A percentile compares a stretch with the other conserved stretches of the same genome.
These are phyloP conservation scores for Kodamaea sagamina DNA, from an alignment of 805 yeast species.

Conservation along the genomic window DNA sequence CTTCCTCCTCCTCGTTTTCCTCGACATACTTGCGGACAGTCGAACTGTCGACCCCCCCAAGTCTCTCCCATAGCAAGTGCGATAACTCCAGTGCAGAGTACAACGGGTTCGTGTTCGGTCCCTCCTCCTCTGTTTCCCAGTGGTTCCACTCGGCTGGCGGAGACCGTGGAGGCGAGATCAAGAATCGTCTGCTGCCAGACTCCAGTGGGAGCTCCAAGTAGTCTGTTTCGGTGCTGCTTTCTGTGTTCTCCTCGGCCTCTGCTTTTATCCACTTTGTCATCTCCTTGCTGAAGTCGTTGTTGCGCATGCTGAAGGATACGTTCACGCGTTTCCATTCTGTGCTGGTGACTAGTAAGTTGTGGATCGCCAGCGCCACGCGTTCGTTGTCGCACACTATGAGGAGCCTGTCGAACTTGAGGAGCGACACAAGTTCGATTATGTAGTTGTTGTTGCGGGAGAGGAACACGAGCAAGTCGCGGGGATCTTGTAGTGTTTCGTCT, in stretches of 20 bases:
- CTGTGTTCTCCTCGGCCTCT: background rate
- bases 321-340: conserved; percentile 16
- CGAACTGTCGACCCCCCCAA: conserved; percentile 42
- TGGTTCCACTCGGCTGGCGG: conserved; percentile 49
- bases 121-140: conserved; percentile 43
- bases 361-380: conserved; percentile 21
- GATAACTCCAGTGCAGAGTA: conserved; percentile 43
- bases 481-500: conserved; percentile 25
- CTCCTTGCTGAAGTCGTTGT: conserved; percentile 26
- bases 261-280: conserved; percentile 9
- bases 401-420: conserved; percentile 36
- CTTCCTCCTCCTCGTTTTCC: conserved; percentile 12
- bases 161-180: conserved; percentile 47
- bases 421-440: conserved; percentile 35
- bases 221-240: conserved; percentile 18
- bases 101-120: conserved; percentile 38
- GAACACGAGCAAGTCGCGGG: conserved; percentile 27
- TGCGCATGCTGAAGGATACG: conserved; percentile 36
- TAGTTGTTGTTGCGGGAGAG: conserved; percentile 25
- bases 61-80: conserved; percentile 45
- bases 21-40: conserved; percentile 32
- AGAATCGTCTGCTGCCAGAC: conserved; percentile 36
- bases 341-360: background rate
- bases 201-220: conserved; percentile 45
- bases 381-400: conserved; percentile 34